Evolutionary conservation across 2,329 filamentous ascomycete genomes (phyloP), one percentile per base, ranked within the genome.

Genomic region (Cryphonectria parasitica): DNA sequence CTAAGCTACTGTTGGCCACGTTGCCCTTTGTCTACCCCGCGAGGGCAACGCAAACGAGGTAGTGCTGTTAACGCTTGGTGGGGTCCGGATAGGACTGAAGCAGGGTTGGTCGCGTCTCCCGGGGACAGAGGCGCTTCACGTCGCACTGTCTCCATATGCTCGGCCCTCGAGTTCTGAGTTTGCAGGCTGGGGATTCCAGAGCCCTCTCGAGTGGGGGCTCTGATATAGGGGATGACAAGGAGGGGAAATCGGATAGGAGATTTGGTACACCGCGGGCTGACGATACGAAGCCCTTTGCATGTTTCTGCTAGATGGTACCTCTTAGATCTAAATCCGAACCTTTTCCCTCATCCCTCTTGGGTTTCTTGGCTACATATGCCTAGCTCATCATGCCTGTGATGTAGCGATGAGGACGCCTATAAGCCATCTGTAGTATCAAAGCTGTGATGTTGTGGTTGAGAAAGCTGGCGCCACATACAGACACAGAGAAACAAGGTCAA

Each of bases 91-190:
- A 67, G 45, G 34, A 36, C 61, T 75, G 73, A 74, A 80, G 79
- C 78, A 81, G 82, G 83, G 82, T 83, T 85, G 84, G 84, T 86
- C 83, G 83, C 84, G 84, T 83, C 83, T 84, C 81, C 77, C 78
- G 71, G 77, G 74, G 74, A 67, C 70, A 72, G 76, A 66, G 69
- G 70, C 72, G 75, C 74, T 77, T 77, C 78, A 76, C 74, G 74
- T 78, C 75, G 76, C 70, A 73, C 79, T 78, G 78, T 78, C 77
- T 75, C 77, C 76, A 80, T 80, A 76, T 66, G 78, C 79, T 78
- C 80, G 75, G 76, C 75, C 73, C 78, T 81, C 75, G 75, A 56
- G 56, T 66, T 34, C 60, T 64, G 54, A 62, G 74, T 71, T 75
- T 71, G 64, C 70, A 75, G 67, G 28, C 25, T 45, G 31, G 68